Evolutionary conservation across 768 basidiomycete genomes (phyloP), one percentile per base, ranked within the genome.

Genomic region (Pulveroboletus sp.): DNA sequence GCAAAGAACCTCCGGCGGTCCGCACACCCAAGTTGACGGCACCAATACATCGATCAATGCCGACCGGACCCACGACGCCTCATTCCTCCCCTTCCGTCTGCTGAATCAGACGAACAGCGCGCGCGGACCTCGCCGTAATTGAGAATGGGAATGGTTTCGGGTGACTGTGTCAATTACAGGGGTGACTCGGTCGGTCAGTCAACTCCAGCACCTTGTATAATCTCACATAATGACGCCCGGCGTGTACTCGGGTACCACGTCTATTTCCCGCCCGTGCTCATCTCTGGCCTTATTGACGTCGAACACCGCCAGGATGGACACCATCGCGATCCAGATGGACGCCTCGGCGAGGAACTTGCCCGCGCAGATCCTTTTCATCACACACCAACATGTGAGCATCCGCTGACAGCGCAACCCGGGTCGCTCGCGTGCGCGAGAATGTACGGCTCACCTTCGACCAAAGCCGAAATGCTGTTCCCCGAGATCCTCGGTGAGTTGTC

Each of bases 251-350:
- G 63, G 52, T 4, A 54, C 41, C 3, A 63, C 54, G 16, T 57
- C 59, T 16, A 69, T 57, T 22, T 63, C 62, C 2, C 56, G 49
- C 4, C 73, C 74, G 0, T 62, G 38, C 14, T 51, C 55, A 31
- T 73, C 68, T 19, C 61, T 54, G 2, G 66, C 65, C 45, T 71
- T 69, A 20, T 45, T 51, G 12, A 68, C 45, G 17, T 60, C 27
- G 48, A 73, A 65, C 5, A 61, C 54, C 0, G 60, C 46, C 44
- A 71, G 43, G 8, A 63, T 43, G 34, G 59, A 62, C 17, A 57
- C 62, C 43, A 62, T 64, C 6, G 57, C 57, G 16, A 63, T 59
- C 57, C 62, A 61, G 6, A 63, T 55, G 47, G 57, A 59, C 0
- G 59, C 50, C 26, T 67, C 59, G 0, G 63, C 63, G 8, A 66